Evolutionary conservation across 441 rosid genomes (phyloP).

Genomic region (Viola pubescens): DNA sequence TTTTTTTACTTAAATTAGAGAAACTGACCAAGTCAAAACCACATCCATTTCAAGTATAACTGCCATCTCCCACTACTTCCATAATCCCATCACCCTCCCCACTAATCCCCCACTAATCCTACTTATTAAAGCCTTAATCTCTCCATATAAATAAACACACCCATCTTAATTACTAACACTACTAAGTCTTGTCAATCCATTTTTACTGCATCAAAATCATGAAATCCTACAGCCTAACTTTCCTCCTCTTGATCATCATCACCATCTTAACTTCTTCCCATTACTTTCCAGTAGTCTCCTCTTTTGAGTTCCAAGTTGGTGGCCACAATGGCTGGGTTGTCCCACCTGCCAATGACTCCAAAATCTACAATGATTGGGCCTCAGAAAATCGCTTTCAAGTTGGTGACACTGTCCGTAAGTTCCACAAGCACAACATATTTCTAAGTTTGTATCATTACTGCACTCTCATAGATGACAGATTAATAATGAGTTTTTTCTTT

Average conservation of each 20-base stretch:
- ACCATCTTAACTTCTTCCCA: slow-evolving; percentile 17
- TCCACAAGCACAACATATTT: neutral
- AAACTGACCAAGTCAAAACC: neutral
- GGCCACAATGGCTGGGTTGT: slow-evolving; percentile 40
- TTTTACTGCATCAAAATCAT: neutral
- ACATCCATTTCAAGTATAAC: neutral
- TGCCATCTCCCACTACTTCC: no score
- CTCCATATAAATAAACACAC: neutral
- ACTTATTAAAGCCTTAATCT: slow-evolving; percentile 14
- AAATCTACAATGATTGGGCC: slow-evolving; percentile 67
- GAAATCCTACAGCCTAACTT: slow-evolving; percentile 5
- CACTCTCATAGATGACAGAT: neutral
- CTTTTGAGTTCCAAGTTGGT: slow-evolving; percentile 45
- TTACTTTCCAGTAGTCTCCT: slow-evolving; percentile 15
- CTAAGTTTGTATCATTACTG: no score
- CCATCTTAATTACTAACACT: neutral
- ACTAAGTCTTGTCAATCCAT: neutral
- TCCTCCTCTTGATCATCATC: slow-evolving; percentile 12
- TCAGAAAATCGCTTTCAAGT: slow-evolving; percentile 67
- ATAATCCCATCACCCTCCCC: no score
- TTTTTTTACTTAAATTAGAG: neutral
- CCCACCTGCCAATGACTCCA: slow-evolving; percentile 40
- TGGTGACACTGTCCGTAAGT: slow-evolving; percentile 60
- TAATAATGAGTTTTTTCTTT: neutral
- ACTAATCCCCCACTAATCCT: slow-evolving; percentile 23